phyloP scores from a whole-genome alignment of 768 basidiomycete species.

The Macrolepiota albuminosa region DNA sequence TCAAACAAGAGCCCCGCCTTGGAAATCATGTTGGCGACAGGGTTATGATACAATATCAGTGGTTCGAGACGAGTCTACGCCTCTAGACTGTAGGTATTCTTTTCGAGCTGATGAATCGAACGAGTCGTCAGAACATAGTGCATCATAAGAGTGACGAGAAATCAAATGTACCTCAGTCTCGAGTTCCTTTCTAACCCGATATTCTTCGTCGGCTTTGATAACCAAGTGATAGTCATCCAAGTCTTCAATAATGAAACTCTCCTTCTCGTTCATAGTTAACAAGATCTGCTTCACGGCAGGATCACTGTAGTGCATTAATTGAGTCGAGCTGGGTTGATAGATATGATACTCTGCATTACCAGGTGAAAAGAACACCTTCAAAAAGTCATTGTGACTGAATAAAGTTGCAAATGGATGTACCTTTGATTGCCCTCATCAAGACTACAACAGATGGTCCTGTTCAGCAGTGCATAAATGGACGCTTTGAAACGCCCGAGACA shows the following conservation, averaged over 20 bases:
- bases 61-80: constrained; percentile 21
- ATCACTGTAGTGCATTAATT: constrained; percentile 32
- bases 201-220: constrained; percentile 77
- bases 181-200: constrained; percentile 63
- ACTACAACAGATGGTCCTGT: constrained; percentile 44
- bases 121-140: background rate
- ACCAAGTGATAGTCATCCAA: constrained; percentile 65
- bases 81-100: constrained; percentile 3
- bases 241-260: constrained; percentile 82
- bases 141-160: constrained; percentile 17
- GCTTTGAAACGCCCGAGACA: background rate
- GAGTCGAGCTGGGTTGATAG: constrained; percentile 72
- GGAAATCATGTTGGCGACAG: background rate
- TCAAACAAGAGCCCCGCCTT: background rate
- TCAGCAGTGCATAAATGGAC: background rate
- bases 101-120: background rate
- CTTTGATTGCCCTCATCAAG: constrained; percentile 3
- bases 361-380: constrained; percentile 2
- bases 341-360: constrained; percentile 41
- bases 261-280: constrained; percentile 74
- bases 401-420: background rate
- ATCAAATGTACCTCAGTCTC: constrained; percentile 61
- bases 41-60: background rate
- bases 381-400: background rate
- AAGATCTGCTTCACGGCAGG: constrained; percentile 77